A percentile compares a stretch with the other conserved stretches of the same genome.
phyloP scores from a whole-genome alignment of 371 early-diverging fungal genomes.

The Basidiobolus meristosporus region DNA sequence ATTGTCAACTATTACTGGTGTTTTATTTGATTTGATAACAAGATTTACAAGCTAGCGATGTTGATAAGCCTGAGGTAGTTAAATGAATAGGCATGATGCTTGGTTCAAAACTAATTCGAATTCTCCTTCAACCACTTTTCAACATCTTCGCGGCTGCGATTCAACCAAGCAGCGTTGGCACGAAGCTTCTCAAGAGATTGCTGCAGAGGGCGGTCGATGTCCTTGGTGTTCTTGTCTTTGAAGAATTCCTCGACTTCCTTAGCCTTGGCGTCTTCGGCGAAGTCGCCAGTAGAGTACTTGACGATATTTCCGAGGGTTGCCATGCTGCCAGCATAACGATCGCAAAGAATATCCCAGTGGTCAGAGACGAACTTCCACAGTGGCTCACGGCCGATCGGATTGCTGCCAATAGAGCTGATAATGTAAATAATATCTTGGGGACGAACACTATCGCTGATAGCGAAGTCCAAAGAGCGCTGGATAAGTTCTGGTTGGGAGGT shows the following conservation, averaged over 20 bases:
- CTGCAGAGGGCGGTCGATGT: slow-evolving; percentile 46
- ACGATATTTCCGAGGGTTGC: slow-evolving; percentile 56
- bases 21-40: too few species aligned
- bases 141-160: slow-evolving; percentile 50
- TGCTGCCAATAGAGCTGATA: slow-evolving; percentile 37
- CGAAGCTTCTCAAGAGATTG: slow-evolving; percentile 76
- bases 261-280: slow-evolving; percentile 38
- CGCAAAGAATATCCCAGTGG: slow-evolving; percentile 43
- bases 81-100: too few species aligned
- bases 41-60: too few species aligned
- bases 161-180: slow-evolving; percentile 57
- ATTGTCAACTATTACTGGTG: too few species aligned
- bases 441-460: slow-evolving; percentile 48
- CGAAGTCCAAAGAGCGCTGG: slow-evolving; percentile 32
- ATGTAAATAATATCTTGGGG: slow-evolving; percentile 50
- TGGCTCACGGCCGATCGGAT: slow-evolving; percentile 34
- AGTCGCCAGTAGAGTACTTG: slow-evolving; percentile 42
- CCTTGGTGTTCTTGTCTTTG: slow-evolving; percentile 47
- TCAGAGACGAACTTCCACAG: slow-evolving; percentile 62
- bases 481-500: slow-evolving; percentile 33
- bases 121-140: slow-evolving; percentile 33
- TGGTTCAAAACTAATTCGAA: too few species aligned
- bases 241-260: slow-evolving; percentile 54
- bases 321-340: slow-evolving; percentile 48
- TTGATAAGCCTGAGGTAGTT: too few species aligned